Base-by-base conservation (phyloP, 23 red algal genomes). In the Gracilariopsis chorda region DNA sequence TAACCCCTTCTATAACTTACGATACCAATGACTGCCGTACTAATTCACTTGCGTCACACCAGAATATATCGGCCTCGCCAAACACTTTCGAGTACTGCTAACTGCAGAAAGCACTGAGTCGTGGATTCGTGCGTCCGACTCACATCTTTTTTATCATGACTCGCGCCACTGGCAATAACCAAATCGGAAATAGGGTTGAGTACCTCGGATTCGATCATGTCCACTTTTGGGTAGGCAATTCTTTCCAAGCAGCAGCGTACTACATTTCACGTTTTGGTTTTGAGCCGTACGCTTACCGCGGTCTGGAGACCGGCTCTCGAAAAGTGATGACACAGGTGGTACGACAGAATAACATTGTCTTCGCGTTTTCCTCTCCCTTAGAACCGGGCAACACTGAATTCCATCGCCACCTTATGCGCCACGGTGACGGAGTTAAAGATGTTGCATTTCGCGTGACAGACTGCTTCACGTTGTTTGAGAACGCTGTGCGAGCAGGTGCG, bases 351-450 rank as follows among this genome's bases (percentile, higher is more conserved):
- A 82, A 92, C 36, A 92, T 99, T 46, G 25, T 83, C 7, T 79
- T 96, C 46, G 86, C 79, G 36, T 93, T 99, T 53, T 88, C 93
- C 4, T 92, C 90, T 1, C 69, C 93, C 3, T 47, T 99, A 40
- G 82, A 96, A 34, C 91, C 97, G 4, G 52, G 91, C 2, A 88
- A 91, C 28, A 57, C 53, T 10, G 85, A 64, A 3, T 56, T 95
- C 21, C 32, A 57, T 2, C 0, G 36, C 8, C 92, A 94, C 67
- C 46, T 94, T 30, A 30, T 90, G 62, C 56, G 51, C 10, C 93
- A 96, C 84, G 97, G 97, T 61, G 97, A 99, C 73, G 93, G 93
- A 37, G 97, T 99, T 39, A 83, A 91, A 47, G 93, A 96, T 65
- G 88, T 99, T 4, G 93, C 97, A 11, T 94, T 99, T 61, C 48